These are phyloP conservation scores for Piloderma croceum DNA, from an alignment of 768 basidiomycete species.

Conservation along the genomic window DNA sequence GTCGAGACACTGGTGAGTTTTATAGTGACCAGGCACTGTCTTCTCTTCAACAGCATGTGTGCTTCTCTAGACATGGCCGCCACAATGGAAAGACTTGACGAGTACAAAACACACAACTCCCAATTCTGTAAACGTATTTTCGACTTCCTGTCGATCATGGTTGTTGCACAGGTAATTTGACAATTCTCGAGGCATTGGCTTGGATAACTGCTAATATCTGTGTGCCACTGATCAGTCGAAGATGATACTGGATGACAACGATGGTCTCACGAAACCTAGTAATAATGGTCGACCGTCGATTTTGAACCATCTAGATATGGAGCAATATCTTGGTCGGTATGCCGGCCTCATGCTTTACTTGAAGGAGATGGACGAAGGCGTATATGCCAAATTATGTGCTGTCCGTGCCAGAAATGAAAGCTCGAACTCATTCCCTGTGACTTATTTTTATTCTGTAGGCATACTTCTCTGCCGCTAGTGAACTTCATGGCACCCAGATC, in stretches of 20 bases:
- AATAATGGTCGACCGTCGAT: conserved; percentile 44
- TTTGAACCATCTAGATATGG: conserved; percentile 64
- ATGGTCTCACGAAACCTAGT: conserved; percentile 45
- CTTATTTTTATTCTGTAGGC: conserved; percentile 44
- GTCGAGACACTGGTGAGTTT: conserved; percentile 75
- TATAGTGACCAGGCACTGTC: conserved; percentile 1
- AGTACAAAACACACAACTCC: conserved; percentile 82
- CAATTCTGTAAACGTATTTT: conserved; percentile 92
- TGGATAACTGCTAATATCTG: conserved; percentile 2
- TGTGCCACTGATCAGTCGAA: no score
- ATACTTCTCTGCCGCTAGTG: conserved; percentile 84
- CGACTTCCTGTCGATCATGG: conserved; percentile 89
- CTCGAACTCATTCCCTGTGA: no score
- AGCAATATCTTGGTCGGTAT: conserved; percentile 82
- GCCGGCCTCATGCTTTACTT: conserved; percentile 86
- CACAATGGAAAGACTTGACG: conserved; percentile 86
- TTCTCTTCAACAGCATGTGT: not conserved
- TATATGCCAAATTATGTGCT: conserved; percentile 86
- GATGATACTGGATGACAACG: conserved; percentile 57
- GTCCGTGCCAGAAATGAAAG: conserved; percentile 40
- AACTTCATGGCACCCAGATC: conserved; percentile 77
- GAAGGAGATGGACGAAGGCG: conserved; percentile 90
- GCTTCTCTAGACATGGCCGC: conserved; percentile 81
- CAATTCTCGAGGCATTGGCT: not conserved
- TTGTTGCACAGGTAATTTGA: conserved; percentile 71